These are phyloP conservation scores for Atkinsonella texensis DNA, from an alignment of 2,329 filamentous ascomycete species.

Conservation along the genomic window DNA sequence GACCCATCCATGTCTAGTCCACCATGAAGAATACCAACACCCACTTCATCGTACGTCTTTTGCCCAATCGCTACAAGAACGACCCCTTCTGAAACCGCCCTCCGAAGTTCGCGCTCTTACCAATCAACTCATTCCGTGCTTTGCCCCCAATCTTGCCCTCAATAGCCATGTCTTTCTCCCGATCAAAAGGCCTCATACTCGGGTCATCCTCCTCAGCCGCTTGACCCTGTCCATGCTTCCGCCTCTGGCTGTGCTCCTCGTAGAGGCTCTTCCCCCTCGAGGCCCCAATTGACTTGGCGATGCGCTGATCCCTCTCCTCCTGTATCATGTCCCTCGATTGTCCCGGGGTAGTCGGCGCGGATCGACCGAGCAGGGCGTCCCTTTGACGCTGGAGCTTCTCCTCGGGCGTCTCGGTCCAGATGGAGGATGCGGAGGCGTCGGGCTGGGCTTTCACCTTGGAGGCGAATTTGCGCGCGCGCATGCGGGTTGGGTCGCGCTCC, in stretches of 20 bases:
- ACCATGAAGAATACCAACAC: no score
- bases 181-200: slow-evolving; percentile 76
- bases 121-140: slow-evolving; percentile 68
- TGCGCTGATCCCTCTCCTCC: slow-evolving; percentile 37
- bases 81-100: slow-evolving; percentile 71
- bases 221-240: slow-evolving; percentile 34
- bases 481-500: slow-evolving; percentile 71
- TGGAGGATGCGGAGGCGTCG: slow-evolving; percentile 40
- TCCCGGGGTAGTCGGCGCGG: slow-evolving; percentile 27
- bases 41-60: background rate
- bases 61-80: slow-evolving; percentile 31
- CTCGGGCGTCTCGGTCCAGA: slow-evolving; percentile 89
- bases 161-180: slow-evolving; percentile 84
- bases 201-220: slow-evolving; percentile 72
- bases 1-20: no score
- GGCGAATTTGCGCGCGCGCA: slow-evolving; percentile 72
- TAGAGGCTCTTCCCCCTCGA: slow-evolving; percentile 46
- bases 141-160: slow-evolving; percentile 59
- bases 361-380: slow-evolving; percentile 69
- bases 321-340: slow-evolving; percentile 35
- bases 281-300: slow-evolving; percentile 39
- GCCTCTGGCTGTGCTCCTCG: slow-evolving; percentile 38
- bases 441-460: slow-evolving; percentile 34
- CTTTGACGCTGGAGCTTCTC: slow-evolving; percentile 72
- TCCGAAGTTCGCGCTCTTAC: slow-evolving; percentile 68